Evolutionary conservation across 169 alveolate species (phyloP).

Genomic region (Neospora caninum): DNA sequence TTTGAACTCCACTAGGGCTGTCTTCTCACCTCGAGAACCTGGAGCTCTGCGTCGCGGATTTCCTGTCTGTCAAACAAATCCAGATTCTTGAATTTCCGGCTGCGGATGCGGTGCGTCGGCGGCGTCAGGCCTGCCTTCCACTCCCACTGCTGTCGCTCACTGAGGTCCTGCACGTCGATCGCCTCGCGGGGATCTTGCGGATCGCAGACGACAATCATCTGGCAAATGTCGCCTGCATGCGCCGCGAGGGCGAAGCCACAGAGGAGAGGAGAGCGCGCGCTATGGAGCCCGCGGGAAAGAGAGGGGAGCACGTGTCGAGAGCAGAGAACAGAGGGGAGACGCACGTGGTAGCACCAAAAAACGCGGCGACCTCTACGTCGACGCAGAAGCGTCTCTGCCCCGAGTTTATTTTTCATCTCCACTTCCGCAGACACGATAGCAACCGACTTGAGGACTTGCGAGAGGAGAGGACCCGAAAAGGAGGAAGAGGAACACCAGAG

Average conservation of each 20-base stretch:
- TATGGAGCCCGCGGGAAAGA: too few relatives aligned
- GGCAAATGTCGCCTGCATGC: slow-evolving; percentile 73
- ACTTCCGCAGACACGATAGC: too few relatives aligned
- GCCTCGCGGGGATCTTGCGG: slow-evolving; percentile 72
- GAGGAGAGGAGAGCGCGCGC: neutral
- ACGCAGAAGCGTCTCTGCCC: too few relatives aligned
- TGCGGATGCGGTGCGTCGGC: slow-evolving; percentile 81
- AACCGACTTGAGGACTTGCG: too few relatives aligned
- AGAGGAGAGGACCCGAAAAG: too few relatives aligned
- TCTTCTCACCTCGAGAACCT: slow-evolving; percentile 62
- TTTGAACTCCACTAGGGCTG: too few relatives aligned
- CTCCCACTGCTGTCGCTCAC: slow-evolving; percentile 83
- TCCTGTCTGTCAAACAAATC: slow-evolving; percentile 82
- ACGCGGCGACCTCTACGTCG: too few relatives aligned
- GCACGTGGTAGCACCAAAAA: neutral
- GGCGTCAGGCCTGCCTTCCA: slow-evolving; percentile 89
- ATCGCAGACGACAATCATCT: slow-evolving; percentile 78
- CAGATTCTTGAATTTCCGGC: slow-evolving; percentile 81
- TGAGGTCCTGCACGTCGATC: slow-evolving; percentile 68
- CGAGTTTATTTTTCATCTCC: too few relatives aligned
- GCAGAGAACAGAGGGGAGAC: neutral
- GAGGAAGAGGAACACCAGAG: neutral
- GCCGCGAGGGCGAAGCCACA: neutral
- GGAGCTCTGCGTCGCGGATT: slow-evolving; percentile 83
- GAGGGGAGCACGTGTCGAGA: neutral